Conservation (phyloP, 2,329 filamentous ascomycete species). For the Emergomyces pasteurianus region DNA sequence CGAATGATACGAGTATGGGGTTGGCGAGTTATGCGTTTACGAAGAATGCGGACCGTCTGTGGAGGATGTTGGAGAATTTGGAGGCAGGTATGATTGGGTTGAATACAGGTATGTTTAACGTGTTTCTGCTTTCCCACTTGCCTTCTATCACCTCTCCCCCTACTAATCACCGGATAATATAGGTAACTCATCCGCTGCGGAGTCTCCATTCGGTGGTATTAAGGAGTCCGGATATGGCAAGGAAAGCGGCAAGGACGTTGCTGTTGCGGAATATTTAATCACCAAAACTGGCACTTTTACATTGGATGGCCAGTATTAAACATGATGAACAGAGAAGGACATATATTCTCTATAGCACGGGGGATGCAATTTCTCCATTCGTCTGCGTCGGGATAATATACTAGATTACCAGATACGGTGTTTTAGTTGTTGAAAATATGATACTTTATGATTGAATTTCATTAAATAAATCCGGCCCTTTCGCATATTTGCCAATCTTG, state of each 20-base stretch:
- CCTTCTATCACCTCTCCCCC: constrained; percentile 2
- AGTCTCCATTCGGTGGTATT: constrained; percentile 56
- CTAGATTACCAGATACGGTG: not conserved
- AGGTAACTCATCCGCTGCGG: constrained; percentile 53
- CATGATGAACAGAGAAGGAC: not conserved
- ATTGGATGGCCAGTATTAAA: constrained; percentile 42
- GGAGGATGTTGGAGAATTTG: constrained; percentile 54
- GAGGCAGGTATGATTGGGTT: constrained; percentile 60
- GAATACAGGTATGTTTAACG: constrained; percentile 40
- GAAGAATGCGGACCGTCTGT: constrained; percentile 53
- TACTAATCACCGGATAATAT: not conserved
- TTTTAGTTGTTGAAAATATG: not conserved
- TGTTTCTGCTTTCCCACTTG: not conserved
- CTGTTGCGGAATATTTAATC: constrained; percentile 49
- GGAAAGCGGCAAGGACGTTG: constrained; percentile 55
- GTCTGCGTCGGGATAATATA: not conserved
- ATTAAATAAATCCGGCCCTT: not conserved
- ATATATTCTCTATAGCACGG: not conserved
- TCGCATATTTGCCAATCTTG: not conserved
- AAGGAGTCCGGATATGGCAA: constrained; percentile 59
- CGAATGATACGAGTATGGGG: constrained; percentile 54
- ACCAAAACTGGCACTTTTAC: constrained; percentile 56
- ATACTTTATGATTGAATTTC: not conserved
- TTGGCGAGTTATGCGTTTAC: constrained; percentile 58
- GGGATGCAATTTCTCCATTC: not conserved